Percentiles rank a stretch among this genome's conserved stretches.
phyloP scores from a whole-genome alignment of 2,329 filamentous ascomycete species.

The Chaetomium strumarium region DNA sequence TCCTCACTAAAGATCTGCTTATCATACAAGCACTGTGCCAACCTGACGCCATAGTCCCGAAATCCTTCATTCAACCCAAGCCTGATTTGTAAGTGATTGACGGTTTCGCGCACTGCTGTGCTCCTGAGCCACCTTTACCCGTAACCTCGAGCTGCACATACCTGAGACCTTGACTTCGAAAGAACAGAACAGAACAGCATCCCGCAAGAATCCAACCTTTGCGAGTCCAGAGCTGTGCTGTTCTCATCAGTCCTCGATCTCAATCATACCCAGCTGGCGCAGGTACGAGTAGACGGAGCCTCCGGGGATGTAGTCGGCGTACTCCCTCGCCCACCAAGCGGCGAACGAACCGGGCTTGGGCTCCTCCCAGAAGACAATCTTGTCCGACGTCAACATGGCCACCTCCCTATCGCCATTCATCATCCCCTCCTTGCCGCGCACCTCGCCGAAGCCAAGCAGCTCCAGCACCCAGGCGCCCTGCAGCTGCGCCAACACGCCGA shows the following conservation, averaged over 20 bases:
- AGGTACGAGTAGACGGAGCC: constrained; percentile 12
- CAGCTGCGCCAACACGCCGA: constrained; percentile 21
- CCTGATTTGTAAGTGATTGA: too few species aligned
- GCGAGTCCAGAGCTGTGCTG: not conserved
- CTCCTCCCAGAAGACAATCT: constrained; percentile 8
- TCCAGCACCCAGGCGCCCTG: constrained; percentile 22
- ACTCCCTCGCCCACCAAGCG: constrained; percentile 18
- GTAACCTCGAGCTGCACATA: too few species aligned
- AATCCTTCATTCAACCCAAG: too few species aligned
- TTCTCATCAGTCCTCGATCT: constrained; percentile 5
- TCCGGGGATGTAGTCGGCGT: constrained; percentile 16
- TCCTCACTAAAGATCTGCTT: too few species aligned
- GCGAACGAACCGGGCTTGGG: constrained; percentile 12
- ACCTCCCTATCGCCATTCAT: constrained; percentile 10
- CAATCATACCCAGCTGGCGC: constrained; percentile 15
- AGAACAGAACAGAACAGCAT: too few species aligned
- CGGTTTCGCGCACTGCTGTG: too few species aligned
- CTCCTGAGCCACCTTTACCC: too few species aligned
- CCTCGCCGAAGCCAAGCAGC: constrained; percentile 21
- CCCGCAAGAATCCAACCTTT: not conserved
- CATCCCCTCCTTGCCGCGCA: constrained; percentile 6
- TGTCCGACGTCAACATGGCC: constrained; percentile 16
- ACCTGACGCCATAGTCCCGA: too few species aligned
- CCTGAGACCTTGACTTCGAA: too few species aligned
- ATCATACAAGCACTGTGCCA: too few species aligned